Base-by-base conservation (phyloP, 2,329 filamentous ascomycete species). In the Apiospora malaysiana region DNA sequence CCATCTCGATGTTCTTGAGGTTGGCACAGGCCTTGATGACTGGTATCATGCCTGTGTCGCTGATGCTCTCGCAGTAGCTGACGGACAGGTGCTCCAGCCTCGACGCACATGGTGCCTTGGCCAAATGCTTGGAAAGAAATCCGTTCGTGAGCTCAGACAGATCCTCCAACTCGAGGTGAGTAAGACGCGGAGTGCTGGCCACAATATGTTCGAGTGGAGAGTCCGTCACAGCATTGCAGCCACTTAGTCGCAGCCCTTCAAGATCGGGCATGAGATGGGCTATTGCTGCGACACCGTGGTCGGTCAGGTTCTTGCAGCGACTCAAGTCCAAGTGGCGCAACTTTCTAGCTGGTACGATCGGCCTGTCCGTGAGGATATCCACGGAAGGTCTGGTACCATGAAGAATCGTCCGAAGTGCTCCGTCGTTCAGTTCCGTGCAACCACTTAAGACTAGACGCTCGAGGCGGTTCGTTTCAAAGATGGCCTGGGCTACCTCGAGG, bases 111-210 rank as follows among this genome's bases (percentile, higher is more conserved):
- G 94, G 92, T 0, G 94, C 89, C 75, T 90, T 92, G 66, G 94
- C 91, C 9, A 99, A 85, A 72, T 92, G 89, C 70, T 94, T 87
- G 0, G 87, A 87, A 2, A 98, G 83, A 0, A 94, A 84, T 4
- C 84, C 83, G 78, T 98, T 97, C 23, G 92, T 95, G 18, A 98
- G 83, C 40, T 91, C 86, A 6, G 90, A 87, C 16, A 98, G 85
- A 75, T 98, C 95, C 81, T 99, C 96, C 2, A 98, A 83, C 75
- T 98, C 96, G 56, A 99, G 86, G 78, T 97, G 94, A 0, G 93
- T 95, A 23, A 99, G 87, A 6, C 88, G 86, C 0, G 94, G 93
- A 0, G 93, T 89, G 0, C 93, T 93, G 6, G 90, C 90, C 2
- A 98, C 83, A 25, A 98, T 85, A 1, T 90, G 87, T 66, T 89